Evolutionary conservation across 257 asterid genomes (phyloP).

Genomic region (Gardenia jasminoides): DNA sequence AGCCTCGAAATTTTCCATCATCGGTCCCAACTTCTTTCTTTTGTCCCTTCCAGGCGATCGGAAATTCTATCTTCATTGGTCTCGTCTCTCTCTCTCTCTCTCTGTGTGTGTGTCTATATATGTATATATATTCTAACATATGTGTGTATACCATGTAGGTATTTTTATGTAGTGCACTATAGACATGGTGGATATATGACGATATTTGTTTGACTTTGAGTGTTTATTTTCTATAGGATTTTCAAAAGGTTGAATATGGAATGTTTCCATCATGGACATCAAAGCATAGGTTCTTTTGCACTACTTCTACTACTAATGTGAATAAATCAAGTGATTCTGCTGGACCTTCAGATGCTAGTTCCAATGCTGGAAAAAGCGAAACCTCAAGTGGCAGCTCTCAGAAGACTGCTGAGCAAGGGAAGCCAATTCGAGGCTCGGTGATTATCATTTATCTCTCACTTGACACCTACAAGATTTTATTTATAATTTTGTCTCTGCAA

Average conservation of each 20-base stretch:
- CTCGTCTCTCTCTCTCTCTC: conserved; percentile 1
- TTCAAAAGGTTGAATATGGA: conserved; percentile 2
- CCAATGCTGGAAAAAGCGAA: conserved; percentile 42
- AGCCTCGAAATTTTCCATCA: background rate
- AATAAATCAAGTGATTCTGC: conserved; percentile 35
- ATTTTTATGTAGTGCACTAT: background rate
- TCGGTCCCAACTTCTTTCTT: background rate
- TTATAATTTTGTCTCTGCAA: background rate
- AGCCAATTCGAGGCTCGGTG: conserved; percentile 76
- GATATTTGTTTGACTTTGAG: background rate
- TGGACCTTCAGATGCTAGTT: conserved; percentile 39
- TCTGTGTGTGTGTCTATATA: background rate
- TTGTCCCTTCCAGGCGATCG: too few relatives aligned
- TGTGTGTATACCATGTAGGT: background rate
- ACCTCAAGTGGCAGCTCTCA: conserved; percentile 47
- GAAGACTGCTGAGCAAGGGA: conserved; percentile 52
- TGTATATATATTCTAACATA: too few relatives aligned
- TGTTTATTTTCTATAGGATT: conserved; percentile 8
- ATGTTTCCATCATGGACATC: background rate
- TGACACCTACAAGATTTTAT: background rate
- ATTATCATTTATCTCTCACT: conserved; percentile 6
- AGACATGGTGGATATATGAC: too few relatives aligned
- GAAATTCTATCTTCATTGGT: background rate
- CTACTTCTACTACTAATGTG: conserved; percentile 25
- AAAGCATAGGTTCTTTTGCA: conserved; percentile 39